phyloP scores from a whole-genome alignment of 495 filamentous ascomycete species.

The Trichoderma parareesei region DNA sequence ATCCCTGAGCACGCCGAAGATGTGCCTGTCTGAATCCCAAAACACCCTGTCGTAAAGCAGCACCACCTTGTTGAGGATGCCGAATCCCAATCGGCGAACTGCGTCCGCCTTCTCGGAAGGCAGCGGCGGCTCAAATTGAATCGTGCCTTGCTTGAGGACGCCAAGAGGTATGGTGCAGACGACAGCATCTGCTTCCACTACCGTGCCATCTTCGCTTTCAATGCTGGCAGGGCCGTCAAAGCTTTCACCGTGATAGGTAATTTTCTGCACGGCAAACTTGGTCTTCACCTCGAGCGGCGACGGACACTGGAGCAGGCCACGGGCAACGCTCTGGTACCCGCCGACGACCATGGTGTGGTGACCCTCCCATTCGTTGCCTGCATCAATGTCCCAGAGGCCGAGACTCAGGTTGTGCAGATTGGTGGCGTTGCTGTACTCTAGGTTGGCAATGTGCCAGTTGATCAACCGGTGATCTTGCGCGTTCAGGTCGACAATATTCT shows the following conservation, averaged over 20 bases:
- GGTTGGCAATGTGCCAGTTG: slow-evolving; percentile 97
- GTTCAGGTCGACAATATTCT: slow-evolving; percentile 69
- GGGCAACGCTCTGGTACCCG: slow-evolving; percentile 84
- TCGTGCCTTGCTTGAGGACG: slow-evolving; percentile 67
- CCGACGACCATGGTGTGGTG: slow-evolving; percentile 87
- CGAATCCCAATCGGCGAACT: slow-evolving; percentile 86
- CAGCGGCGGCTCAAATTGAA: slow-evolving; percentile 75
- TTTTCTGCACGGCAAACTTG: slow-evolving; percentile 56
- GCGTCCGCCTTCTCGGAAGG: slow-evolving; percentile 77
- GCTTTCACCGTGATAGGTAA: slow-evolving; percentile 51
- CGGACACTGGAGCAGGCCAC: slow-evolving; percentile 69
- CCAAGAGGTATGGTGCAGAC: slow-evolving; percentile 86
- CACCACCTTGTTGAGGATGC: slow-evolving; percentile 90
- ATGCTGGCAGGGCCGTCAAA: slow-evolving; percentile 42
- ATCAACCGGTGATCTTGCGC: slow-evolving; percentile 81
- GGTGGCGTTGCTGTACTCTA: slow-evolving; percentile 92
- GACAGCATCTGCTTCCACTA: slow-evolving; percentile 73
- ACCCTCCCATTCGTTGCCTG: slow-evolving; percentile 94
- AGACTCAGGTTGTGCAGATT: slow-evolving; percentile 83
- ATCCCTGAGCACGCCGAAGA: slow-evolving; percentile 84
- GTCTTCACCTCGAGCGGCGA: slow-evolving; percentile 71
- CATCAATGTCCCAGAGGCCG: slow-evolving; percentile 90
- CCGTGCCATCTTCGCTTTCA: slow-evolving; percentile 70
- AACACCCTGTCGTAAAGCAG: slow-evolving; percentile 84
- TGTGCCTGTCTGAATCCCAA: slow-evolving; percentile 87